Base-by-base conservation (phyloP, 1,284 basidiomycete species). In the Lentinula novae-zelandiae region DNA sequence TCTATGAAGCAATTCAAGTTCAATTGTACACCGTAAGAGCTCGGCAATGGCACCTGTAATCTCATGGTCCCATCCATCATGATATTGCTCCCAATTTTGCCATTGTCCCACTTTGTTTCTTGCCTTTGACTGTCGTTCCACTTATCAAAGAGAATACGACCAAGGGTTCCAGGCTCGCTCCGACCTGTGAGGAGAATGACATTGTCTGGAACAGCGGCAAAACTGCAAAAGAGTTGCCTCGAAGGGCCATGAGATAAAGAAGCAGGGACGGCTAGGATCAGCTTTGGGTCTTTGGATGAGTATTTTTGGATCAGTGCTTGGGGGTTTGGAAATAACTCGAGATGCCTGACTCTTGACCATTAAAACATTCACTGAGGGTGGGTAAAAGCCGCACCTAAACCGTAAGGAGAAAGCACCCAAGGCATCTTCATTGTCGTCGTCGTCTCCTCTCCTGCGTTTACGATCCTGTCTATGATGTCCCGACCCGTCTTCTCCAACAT, bases 161-260 rank as follows among this genome's bases (percentile, higher is more conserved):
- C 84, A 1, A 99, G 81, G 0, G 92, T 95, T 1, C 88, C 87
- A 55, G 91, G 87, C 68, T 95, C 92, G 38, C 90, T 84, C 39
- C 87, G 81, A 15, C 81, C 81, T 0, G 95, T 96, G 50, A 97
- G 80, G 4, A 98, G 78, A 31, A 98, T 82, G 44, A 95, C 88
- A 66, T 97, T 97, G 61, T 89, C 88, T 0, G 90, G 84, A 9
- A 86, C 82, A 6, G 84, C 80, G 2, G 92, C 93, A 74, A 98
- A 94, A 50, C 93, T 85, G 9, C 87, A 81, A 70, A 99, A 96
- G 2, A 99, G 73, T 38, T 83, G 79, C 22, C 96, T 83, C 0
- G 96, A 96, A 7, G 93, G 91, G 0, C 97, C 96, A 70, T 98
- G 92, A 0, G 95, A 96, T 63, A 99, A 81, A 0, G 93, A 93